A percentile compares a stretch with the other conserved stretches of the same genome.
phyloP scores from a whole-genome alignment of 1,284 basidiomycete species.

The Puccinia triticina region DNA sequence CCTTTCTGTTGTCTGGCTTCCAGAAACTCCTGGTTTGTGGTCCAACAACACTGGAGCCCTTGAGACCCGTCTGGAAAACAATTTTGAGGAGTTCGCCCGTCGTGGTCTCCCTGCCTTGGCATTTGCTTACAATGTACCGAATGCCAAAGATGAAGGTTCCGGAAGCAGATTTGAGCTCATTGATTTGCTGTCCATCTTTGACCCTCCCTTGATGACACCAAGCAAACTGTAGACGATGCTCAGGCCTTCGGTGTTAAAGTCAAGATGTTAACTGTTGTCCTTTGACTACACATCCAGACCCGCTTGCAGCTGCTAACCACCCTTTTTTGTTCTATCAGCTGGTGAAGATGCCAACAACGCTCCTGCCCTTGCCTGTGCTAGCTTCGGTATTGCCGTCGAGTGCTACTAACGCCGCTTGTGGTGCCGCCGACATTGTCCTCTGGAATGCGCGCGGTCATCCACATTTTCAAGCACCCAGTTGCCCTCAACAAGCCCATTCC shows the following conservation, averaged over 20 bases:
- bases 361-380: constrained; percentile 76
- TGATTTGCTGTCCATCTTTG: constrained; percentile 95
- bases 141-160: constrained; percentile 67
- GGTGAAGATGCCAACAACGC: constrained; percentile 98
- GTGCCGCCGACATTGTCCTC: constrained; percentile 91
- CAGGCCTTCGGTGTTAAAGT: constrained; percentile 93
- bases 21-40: no score
- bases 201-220: constrained; percentile 98
- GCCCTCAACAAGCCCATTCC: constrained; percentile 39
- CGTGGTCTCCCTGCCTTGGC: constrained; percentile 98
- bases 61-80: constrained; percentile 86
- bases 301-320: constrained; percentile 90
- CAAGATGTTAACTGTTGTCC: constrained; percentile 99
- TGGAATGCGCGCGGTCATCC: constrained; percentile 88
- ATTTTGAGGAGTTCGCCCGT: constrained; percentile 90
- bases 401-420: constrained; percentile 91
- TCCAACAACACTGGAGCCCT: constrained; percentile 91
- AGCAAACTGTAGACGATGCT: constrained; percentile 97
- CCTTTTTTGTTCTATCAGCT: constrained; percentile 64
- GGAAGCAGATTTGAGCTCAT: constrained; percentile 96
- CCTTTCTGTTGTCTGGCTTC: no score
- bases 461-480: constrained; percentile 67
- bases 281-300: no score
- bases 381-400: constrained; percentile 73
- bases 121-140: constrained; percentile 80